Conservation (phyloP, 129 eudicot species). For the Saposhnikovia divaricata region DNA sequence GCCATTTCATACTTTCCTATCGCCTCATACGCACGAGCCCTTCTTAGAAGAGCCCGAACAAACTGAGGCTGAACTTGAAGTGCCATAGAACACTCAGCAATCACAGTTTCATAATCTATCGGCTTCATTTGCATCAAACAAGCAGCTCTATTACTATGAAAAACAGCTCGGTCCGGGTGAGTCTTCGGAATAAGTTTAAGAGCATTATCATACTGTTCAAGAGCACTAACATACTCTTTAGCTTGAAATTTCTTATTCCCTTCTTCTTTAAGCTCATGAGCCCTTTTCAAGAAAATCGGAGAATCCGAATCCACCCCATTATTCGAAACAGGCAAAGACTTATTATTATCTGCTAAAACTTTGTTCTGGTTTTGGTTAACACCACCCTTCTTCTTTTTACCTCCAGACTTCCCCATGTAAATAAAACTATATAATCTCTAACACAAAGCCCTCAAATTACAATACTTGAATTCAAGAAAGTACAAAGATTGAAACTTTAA, state of each 20-base stretch:
- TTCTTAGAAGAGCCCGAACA: conserved; percentile 70
- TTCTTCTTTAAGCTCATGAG: conserved; percentile 87
- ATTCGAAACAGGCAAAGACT: conserved; percentile 33
- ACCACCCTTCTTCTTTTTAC: conserved; percentile 24
- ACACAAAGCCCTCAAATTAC: neutral
- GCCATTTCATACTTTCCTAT: conserved; percentile 86
- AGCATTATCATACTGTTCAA: conserved; percentile 78
- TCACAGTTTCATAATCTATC: conserved; percentile 67
- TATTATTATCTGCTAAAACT: conserved; percentile 17
- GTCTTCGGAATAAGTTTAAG: conserved; percentile 75
- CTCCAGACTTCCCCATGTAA: conserved; percentile 27
- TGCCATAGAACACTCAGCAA: conserved; percentile 77
- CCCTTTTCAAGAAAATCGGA: conserved; percentile 69
- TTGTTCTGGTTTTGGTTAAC: conserved; percentile 14
- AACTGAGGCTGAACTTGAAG: conserved; percentile 81
- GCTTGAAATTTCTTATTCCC: conserved; percentile 81
- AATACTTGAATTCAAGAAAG: neutral
- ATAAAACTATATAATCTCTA: neutral
- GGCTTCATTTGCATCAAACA: conserved; percentile 99
- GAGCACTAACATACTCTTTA: conserved; percentile 76
- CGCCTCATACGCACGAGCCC: conserved; percentile 92
- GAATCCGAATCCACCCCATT: conserved; percentile 59
- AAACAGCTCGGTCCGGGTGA: conserved; percentile 79
- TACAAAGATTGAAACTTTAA: neutral
- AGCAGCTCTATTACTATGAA: conserved; percentile 87